Evolutionary conservation across 1,284 basidiomycete species (phyloP), one percentile per base, ranked within the genome.

Genomic region (Leccinum pachyderme): DNA sequence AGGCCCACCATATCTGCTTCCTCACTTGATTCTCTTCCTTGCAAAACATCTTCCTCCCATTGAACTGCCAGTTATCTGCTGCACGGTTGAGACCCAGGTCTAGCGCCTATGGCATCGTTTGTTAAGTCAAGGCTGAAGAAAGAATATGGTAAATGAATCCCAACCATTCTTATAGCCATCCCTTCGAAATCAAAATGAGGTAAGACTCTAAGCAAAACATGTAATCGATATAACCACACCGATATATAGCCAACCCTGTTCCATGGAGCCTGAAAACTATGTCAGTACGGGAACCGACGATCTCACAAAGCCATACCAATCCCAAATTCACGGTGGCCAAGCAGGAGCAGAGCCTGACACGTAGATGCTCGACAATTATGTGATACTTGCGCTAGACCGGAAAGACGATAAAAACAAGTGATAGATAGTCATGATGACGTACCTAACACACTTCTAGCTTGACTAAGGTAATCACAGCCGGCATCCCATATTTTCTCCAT

Each of bases 21-120:
- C 91, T 78, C 6, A 81, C 83, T 69, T 91, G 86, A 51, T 84
- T 86, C 70, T 93, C 91, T 63, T 84, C 79, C n/a, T 77, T 71
- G 5, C 82, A 81, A 64, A 93, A 92, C n/a, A 91, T 70, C 53
- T 80, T 79, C 43, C 75, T 77, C 5, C 80, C 82, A 55, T 83
- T 77, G 50, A 84, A 80, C 62, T 86, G 83, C 88, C 89, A 93
- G 55, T 81, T 82, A 41, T 88, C 83, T 12, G 90, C 83, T 61
- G 91, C 84, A 37, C 89, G 87, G 66, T 93, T 91, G 56, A 94
- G 75, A 24, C 91, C 91, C 24, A 94, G 74, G 68, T 94, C 92
- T 61, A 89, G 81, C 0, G 91, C 91, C 91, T 93, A 53, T 50
- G 59, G 53, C 46, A 48, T 28, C 33, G 39, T 41, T 52, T 18